Percentiles rank a stretch among this genome's conserved stretches.
phyloP scores from a whole-genome alignment of 345 rosid genomes.

The Eucalyptus cloeziana region DNA sequence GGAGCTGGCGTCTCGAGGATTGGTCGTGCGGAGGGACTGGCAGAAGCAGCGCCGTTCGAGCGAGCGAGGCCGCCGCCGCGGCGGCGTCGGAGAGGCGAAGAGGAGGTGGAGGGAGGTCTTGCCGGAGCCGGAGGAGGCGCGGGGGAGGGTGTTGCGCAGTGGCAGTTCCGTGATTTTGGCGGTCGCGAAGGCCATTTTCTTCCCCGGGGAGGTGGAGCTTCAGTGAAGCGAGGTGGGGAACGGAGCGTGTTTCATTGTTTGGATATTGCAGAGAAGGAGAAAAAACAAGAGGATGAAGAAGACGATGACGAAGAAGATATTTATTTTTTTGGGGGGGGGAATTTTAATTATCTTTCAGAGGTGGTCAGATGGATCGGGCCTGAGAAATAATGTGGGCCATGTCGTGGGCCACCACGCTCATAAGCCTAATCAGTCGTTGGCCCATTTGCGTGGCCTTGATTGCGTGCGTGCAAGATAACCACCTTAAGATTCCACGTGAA shows the following conservation, averaged over 20 bases:
- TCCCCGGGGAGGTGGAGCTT: too few species aligned
- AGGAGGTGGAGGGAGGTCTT: constrained; percentile 21
- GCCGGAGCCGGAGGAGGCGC: constrained; percentile 17
- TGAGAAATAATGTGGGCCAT: not conserved
- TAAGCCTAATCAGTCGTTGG: not conserved
- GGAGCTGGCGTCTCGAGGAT: constrained; percentile 6
- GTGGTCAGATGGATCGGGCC: not conserved
- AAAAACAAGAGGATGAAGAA: too few species aligned
- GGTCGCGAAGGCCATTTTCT: constrained; percentile 38
- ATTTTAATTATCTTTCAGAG: not conserved
- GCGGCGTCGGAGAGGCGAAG: constrained; percentile 20
- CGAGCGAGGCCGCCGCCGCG: constrained; percentile 6
- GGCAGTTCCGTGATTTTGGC: constrained; percentile 58
- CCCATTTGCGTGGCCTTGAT: too few species aligned
- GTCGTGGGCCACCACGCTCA: too few species aligned
- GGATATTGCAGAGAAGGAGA: too few species aligned
- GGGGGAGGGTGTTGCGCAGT: constrained; percentile 40
- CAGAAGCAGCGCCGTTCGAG: constrained; percentile 18
- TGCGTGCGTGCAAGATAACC: too few species aligned
- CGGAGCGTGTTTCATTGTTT: too few species aligned
- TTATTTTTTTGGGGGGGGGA: too few species aligned
- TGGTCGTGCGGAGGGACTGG: constrained; percentile 13
- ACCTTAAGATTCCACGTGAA: too few species aligned
- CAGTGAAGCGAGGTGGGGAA: not conserved
- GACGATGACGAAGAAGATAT: too few species aligned